Conservation (phyloP, 495 filamentous ascomycete genomes). For the Alectoria sarmentosa region DNA sequence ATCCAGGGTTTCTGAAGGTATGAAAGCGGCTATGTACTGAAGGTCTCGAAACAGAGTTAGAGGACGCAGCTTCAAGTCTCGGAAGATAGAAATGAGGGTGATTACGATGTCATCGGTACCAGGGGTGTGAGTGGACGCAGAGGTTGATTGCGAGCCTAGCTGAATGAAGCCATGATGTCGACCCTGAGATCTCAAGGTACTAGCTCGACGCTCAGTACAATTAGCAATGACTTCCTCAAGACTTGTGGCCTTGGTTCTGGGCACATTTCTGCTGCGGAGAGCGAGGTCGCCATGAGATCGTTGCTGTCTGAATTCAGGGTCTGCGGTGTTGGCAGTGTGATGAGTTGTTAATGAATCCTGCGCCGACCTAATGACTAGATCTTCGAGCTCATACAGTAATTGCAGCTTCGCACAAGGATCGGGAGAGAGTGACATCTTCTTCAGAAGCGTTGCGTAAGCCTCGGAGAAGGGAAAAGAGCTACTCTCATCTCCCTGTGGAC, state of each 20-base stretch:
- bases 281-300: not conserved
- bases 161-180: slow-evolving; percentile 28
- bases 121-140: slow-evolving; percentile 42
- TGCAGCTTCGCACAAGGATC: slow-evolving; percentile 84
- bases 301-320: slow-evolving; percentile 11
- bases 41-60: slow-evolving; percentile 91
- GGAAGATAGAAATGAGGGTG: slow-evolving; percentile 71
- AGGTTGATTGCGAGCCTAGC: not conserved
- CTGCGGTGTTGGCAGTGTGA: slow-evolving; percentile 38
- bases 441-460: slow-evolving; percentile 71
- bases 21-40: slow-evolving; percentile 91
- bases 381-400: slow-evolving; percentile 74
- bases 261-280: slow-evolving; percentile 14
- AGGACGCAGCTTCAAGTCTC: slow-evolving; percentile 67
- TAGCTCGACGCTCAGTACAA: slow-evolving; percentile 59
- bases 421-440: slow-evolving; percentile 83
- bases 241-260: slow-evolving; percentile 32
- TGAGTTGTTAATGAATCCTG: not conserved
- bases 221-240: slow-evolving; percentile 62
- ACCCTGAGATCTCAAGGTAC: slow-evolving; percentile 38
- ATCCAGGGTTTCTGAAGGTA: slow-evolving; percentile 72
- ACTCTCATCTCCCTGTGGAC: not conserved
- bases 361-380: slow-evolving; percentile 52
- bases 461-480: slow-evolving; percentile 57
- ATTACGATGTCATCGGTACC: slow-evolving; percentile 68